Evolutionary conservation across 2,329 filamentous ascomycete species (phyloP).

Genomic region (Malbranchea zuffiana): DNA sequence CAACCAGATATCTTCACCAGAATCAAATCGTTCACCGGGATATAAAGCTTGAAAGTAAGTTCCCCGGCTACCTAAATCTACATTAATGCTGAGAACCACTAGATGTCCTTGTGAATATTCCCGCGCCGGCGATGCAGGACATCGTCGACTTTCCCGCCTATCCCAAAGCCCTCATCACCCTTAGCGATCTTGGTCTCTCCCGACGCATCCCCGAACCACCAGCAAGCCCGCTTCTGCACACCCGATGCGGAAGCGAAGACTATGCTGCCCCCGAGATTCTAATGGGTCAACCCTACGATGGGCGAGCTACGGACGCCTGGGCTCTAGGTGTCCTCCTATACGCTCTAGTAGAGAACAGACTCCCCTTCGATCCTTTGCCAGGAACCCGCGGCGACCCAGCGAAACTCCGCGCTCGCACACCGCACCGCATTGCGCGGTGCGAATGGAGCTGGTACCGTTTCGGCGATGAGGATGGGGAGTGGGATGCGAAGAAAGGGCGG

Average conservation of each 20-base stretch:
- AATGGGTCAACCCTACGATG: constrained; percentile 89
- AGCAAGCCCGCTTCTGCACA: constrained; percentile 79
- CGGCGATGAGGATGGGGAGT: constrained; percentile 73
- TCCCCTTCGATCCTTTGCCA: constrained; percentile 86
- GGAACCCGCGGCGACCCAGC: constrained; percentile 61
- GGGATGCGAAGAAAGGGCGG: constrained; percentile 57
- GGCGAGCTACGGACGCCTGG: constrained; percentile 86
- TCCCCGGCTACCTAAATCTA: constrained; percentile 6
- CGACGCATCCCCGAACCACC: constrained; percentile 62
- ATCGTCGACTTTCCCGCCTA: constrained; percentile 61
- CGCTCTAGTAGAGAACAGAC: constrained; percentile 78
- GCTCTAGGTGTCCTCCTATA: constrained; percentile 88
- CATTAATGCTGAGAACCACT: constrained; percentile 10
- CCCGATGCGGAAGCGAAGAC: constrained; percentile 89
- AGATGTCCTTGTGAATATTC: constrained; percentile 88
- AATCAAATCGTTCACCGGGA: constrained; percentile 87
- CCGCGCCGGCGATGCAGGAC: constrained; percentile 54
- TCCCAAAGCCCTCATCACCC: constrained; percentile 70
- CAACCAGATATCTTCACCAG: constrained; percentile 74
- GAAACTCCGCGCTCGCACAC: constrained; percentile 68
- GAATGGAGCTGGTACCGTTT: constrained; percentile 94
- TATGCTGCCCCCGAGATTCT: constrained; percentile 95
- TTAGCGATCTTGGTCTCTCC: constrained; percentile 86
- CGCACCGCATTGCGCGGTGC: constrained; percentile 86
- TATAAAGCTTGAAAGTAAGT: constrained; percentile 91